These are phyloP conservation scores for Blastobotrys muscicola DNA, from an alignment of 805 yeast species.

Conservation along the genomic window DNA sequence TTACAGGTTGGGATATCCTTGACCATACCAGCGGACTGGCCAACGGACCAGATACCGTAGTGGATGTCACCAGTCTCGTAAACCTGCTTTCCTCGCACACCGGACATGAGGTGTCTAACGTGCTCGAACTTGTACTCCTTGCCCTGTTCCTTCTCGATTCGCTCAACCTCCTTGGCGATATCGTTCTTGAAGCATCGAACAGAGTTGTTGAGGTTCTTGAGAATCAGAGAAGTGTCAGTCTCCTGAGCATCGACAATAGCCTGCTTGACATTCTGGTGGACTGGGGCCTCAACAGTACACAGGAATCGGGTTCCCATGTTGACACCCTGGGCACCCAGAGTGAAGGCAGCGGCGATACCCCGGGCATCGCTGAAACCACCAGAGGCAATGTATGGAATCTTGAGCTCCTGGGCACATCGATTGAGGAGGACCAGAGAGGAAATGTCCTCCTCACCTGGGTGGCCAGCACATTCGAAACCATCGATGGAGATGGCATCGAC, in stretches of 20 bases:
- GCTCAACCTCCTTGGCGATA: conserved; percentile 21
- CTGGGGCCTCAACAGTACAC: conserved; percentile 25
- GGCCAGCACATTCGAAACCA: conserved; percentile 30
- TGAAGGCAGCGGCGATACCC: conserved; percentile 27
- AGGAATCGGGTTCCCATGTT: conserved; percentile 29
- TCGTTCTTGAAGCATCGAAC: conserved; percentile 21
- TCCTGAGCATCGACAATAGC: conserved; percentile 19
- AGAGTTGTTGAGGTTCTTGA: conserved; percentile 24
- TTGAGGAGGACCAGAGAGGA: conserved; percentile 22
- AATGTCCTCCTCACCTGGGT: conserved; percentile 29
- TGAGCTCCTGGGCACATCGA: conserved; percentile 21
- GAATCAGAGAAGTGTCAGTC: conserved; percentile 22
- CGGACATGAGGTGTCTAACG: conserved; percentile 22
- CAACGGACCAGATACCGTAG: conserved; percentile 26
- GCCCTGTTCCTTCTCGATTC: conserved; percentile 18
- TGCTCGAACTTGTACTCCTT: conserved; percentile 18
- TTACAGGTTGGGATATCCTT: conserved; percentile 26
- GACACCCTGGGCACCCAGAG: conserved; percentile 24
- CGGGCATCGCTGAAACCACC: conserved; percentile 28
- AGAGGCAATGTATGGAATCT: conserved; percentile 25
- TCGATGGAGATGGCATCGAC: conserved; percentile 27
- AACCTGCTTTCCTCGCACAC: conserved; percentile 22
- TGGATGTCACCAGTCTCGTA: conserved; percentile 24
- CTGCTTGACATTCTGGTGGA: conserved; percentile 19
- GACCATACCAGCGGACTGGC: conserved; percentile 24